Base-by-base conservation (phyloP, 108 stramenopile species). In the Epipyxis sp. region DNA sequence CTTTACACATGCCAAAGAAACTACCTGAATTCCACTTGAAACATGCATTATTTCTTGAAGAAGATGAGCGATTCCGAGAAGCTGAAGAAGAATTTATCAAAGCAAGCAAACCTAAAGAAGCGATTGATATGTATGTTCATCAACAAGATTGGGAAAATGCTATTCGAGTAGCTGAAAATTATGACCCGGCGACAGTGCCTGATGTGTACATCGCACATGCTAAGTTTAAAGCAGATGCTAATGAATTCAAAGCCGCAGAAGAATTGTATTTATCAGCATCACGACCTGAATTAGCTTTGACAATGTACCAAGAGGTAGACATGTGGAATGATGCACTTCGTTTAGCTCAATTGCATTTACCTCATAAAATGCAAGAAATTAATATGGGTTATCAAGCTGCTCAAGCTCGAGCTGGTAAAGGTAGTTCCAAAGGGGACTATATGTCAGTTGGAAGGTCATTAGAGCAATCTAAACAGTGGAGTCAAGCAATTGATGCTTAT, bases 91-190 rank as follows among this genome's bases (percentile, higher is more conserved):
- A 86, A 81, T 90, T 89, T 59, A 50, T 90, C 40, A n/a, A 71
- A 69, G 90, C 88, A 32, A 77, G 78, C 37, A 88, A 87, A 65
- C 90, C 88, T 1, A 77, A 84, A 45, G 90, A 90, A 78, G 90
- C 90, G 72, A 87, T 90, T 68, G 88, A 90, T 13, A 90, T 90
- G 90, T 88, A 85, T 69, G 45, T 86, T 10, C 88, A 89, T 83
- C 85, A 87, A 59, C 80, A 88, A 27, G 83, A 81, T n/a, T 90
- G 86, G 86, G 59, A 44, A 42, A 59, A 68, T 37, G 88, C 89
- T 0, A 44, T 84, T 41, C 86, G 88, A 44, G 85, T 89, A 0
- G 90, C 90, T 1, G 87, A 88, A 37, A 27, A 78, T 41, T 85
- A 87, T 76, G 90, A 89, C 50, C 88, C 87, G 0, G 30, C 85